phyloP scores from a whole-genome alignment of 202 grass and related monocot species.

The Cymbopogon flexuosus region DNA sequence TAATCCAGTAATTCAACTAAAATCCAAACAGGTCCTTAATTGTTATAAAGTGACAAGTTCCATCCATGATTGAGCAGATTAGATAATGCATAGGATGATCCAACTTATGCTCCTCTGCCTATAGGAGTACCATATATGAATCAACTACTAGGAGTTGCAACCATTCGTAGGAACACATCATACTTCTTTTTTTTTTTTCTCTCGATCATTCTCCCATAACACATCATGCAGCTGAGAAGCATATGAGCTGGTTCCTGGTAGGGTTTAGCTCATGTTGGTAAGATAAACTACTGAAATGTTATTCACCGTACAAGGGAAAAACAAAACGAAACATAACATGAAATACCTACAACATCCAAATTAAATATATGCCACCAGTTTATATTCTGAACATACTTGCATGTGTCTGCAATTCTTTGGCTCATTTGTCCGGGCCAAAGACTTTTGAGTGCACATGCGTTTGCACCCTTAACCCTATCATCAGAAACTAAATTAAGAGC shows the following conservation, averaged over 20 bases:
- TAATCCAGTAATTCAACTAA: too few relatives aligned
- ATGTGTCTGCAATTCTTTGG: neutral
- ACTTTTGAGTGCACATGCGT: constrained; percentile 6
- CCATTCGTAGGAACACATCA: neutral
- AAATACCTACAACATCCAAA: neutral
- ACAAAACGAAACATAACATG: neutral
- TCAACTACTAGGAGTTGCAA: neutral
- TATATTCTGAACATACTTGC: neutral
- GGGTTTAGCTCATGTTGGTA: constrained; percentile 7
- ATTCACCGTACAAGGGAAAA: neutral
- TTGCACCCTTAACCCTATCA: constrained; percentile 1
- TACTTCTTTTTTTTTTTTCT: too few relatives aligned
- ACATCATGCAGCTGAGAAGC: neutral
- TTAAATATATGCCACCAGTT: neutral
- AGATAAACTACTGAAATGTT: constrained; percentile 19
- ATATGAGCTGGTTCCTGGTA: neutral
- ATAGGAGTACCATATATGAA: neutral
- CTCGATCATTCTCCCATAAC: too few relatives aligned
- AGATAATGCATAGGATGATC: neutral
- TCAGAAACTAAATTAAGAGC: neutral
- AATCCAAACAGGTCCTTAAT: neutral
- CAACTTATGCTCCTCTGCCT: neutral
- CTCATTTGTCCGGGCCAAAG: constrained; percentile 16
- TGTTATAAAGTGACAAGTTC: neutral
- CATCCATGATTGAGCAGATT: neutral